Evolutionary conservation across 176 grass and related monocot species (phyloP).

Genomic region (Microstegium vimineum): DNA sequence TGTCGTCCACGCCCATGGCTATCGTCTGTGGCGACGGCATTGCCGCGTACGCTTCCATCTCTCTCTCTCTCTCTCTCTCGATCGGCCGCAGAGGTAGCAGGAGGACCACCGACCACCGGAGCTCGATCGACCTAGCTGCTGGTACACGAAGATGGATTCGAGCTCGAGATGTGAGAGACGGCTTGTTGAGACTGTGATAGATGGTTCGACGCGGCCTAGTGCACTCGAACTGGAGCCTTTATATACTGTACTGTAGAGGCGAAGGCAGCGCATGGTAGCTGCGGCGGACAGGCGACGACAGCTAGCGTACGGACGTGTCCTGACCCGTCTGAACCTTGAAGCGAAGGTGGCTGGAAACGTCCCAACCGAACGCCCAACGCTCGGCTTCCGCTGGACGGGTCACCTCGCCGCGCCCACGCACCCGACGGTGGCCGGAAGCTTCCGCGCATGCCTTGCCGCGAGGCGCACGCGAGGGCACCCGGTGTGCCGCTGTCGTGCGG

Average conservation of each 20-base stretch:
- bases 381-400: not conserved
- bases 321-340: constrained; percentile 14
- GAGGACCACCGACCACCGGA: too few species aligned
- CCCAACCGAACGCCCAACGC: not conserved
- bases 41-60: constrained; percentile 6
- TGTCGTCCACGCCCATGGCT: constrained; percentile 33
- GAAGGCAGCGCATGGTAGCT: not conserved
- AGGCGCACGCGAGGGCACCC: not conserved
- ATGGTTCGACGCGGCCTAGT: not conserved
- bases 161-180: too few species aligned
- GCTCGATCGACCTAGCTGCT: not conserved
- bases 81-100: not conserved
- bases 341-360: constrained; percentile 39
- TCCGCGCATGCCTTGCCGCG: too few species aligned
- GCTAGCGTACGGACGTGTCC: constrained; percentile 20
- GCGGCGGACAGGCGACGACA: not conserved
- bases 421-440: not conserved
- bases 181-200: not conserved
- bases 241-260: too few species aligned
- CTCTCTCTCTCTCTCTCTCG: too few species aligned
- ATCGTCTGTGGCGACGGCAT: constrained; percentile 6
- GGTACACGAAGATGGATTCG: too few species aligned
- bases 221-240: constrained; percentile 3
- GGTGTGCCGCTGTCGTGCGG: too few species aligned
- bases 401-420: too few species aligned